These are phyloP conservation scores for Xylaria polymorpha DNA, from an alignment of 2,329 filamentous ascomycete genomes.

Conservation along the genomic window DNA sequence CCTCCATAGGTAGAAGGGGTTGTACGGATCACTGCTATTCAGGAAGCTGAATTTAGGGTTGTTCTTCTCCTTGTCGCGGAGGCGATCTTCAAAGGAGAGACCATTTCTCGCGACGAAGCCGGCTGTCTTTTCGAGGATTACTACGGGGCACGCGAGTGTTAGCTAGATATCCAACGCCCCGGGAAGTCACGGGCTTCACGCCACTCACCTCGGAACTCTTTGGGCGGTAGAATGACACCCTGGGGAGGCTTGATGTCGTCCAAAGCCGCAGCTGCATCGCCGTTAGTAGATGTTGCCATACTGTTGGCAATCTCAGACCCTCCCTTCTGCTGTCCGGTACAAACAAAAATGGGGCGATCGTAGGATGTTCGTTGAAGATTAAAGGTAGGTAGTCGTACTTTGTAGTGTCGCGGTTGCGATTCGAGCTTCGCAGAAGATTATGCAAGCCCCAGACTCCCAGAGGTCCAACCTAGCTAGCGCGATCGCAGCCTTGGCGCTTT, in stretches of 20 bases:
- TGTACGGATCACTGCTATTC: conserved; percentile 81
- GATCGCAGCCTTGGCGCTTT: conserved; percentile 15
- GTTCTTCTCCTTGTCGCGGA: conserved; percentile 83
- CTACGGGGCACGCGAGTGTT: conserved; percentile 34
- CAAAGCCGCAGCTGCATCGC: conserved; percentile 63
- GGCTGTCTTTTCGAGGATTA: conserved; percentile 89
- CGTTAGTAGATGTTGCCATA: conserved; percentile 61
- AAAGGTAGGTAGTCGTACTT: neutral
- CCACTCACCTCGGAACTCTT: conserved; percentile 75
- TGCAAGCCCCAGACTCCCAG: conserved; percentile 11
- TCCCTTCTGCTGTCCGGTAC: conserved; percentile 41
- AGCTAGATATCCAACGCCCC: conserved; percentile 5
- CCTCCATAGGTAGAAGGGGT: conserved; percentile 91
- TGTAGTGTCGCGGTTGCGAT: conserved; percentile 42
- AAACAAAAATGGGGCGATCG: conserved; percentile 10
- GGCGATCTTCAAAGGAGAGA: conserved; percentile 79
- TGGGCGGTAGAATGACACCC: conserved; percentile 89
- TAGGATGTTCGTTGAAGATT: conserved; percentile 31
- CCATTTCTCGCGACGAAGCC: conserved; percentile 84
- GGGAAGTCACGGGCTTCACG: neutral
- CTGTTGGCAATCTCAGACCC: conserved; percentile 46
- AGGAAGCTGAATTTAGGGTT: conserved; percentile 96
- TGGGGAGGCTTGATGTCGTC: conserved; percentile 81
- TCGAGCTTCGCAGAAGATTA: conserved; percentile 38
- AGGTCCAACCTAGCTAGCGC: conserved; percentile 15